Evolutionary conservation across 441 rosid genomes (phyloP).

Genomic region (Pelargonium australe): DNA sequence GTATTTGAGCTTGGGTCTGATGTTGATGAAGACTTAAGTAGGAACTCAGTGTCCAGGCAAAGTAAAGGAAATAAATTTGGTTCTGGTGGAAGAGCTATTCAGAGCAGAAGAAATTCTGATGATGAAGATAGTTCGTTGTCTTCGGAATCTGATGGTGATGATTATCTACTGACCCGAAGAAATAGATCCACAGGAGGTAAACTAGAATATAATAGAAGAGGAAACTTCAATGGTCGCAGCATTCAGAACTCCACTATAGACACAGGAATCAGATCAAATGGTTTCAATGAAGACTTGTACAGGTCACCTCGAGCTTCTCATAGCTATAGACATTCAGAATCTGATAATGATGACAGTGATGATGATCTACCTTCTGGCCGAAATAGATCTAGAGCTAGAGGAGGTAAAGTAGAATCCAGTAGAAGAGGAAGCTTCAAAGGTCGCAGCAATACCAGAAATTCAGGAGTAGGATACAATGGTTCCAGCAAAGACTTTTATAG

Average conservation of each 20-base stretch:
- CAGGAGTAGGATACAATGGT: background rate
- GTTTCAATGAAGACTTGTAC: background rate
- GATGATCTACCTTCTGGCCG: background rate
- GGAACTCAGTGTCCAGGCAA: constrained; percentile 25
- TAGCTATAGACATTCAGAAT: constrained; percentile 2
- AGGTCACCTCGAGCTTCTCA: constrained; percentile 18
- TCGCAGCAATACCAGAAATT: background rate
- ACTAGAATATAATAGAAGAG: constrained; percentile 27
- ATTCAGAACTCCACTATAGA: constrained; percentile 6
- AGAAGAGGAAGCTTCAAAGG: background rate
- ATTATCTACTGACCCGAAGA: constrained; percentile 24
- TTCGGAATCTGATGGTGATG: constrained; percentile 36
- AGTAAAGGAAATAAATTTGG: constrained; percentile 23
- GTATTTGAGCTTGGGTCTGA: constrained; percentile 50
- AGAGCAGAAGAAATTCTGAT: constrained; percentile 26
- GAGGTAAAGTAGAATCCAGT: background rate
- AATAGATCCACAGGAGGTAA: constrained; percentile 26
- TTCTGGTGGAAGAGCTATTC: constrained; percentile 26
- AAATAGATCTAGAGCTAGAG: background rate
- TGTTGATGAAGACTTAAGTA: constrained; percentile 32
- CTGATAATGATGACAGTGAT: background rate
- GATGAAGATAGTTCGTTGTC: constrained; percentile 33
- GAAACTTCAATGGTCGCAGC: constrained; percentile 16
- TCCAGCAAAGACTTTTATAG: background rate
- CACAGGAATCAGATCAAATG: constrained; percentile 27